Evolutionary conservation across 2,329 filamentous ascomycete genomes (phyloP), one percentile per base, ranked within the genome.

Genomic region (Didymella segeticola): DNA sequence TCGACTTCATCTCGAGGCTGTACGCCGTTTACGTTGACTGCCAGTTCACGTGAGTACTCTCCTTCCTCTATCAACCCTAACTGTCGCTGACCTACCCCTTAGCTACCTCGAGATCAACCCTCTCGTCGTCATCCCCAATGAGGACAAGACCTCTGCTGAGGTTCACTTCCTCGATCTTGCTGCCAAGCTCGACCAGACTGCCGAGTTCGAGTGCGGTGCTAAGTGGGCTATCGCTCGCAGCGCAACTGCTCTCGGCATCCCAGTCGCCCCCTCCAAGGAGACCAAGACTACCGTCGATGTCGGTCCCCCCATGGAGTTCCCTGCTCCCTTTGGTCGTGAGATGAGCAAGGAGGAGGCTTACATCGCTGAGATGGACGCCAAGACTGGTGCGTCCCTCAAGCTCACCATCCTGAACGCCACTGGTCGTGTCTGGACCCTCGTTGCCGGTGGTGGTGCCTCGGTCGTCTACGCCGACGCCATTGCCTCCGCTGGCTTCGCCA

Each of bases 11-110:
- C 82, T 91, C 91, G 73, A 89, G 95, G 71, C 85, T 99, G 66
- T 99, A 99, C 77, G 95, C 93, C 70, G 95, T 99, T 81, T 99
- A 98, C 75, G 95, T 98, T 63, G 95, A 99, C 84, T 96, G 91
- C 87, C 95, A 99, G 81, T 99, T 99, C 86, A 98, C 95, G 76
- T 78, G 62, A 64, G 76, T 67, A 38, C 15, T 26, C 15, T 6
- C 22, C 20, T 23, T 17, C 7, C 15, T n/a, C 29, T 19, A 39
- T 12, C 20, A 51, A 20, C 8, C 23, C 46, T 17, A 10, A 37
- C 37, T 30, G 41, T 52, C 29, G 31, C 68, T 71, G 37, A 69
- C 31, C 23, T 30, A 14, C 25, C 15, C 34, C 23, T 17, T 27
- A 78, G 76, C 74, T 99, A 99, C 83, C 91, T 99, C 69, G 95